These are phyloP conservation scores for Arachnopeziza araneosa DNA, from an alignment of 2,329 filamentous ascomycete species.

Conservation along the genomic window DNA sequence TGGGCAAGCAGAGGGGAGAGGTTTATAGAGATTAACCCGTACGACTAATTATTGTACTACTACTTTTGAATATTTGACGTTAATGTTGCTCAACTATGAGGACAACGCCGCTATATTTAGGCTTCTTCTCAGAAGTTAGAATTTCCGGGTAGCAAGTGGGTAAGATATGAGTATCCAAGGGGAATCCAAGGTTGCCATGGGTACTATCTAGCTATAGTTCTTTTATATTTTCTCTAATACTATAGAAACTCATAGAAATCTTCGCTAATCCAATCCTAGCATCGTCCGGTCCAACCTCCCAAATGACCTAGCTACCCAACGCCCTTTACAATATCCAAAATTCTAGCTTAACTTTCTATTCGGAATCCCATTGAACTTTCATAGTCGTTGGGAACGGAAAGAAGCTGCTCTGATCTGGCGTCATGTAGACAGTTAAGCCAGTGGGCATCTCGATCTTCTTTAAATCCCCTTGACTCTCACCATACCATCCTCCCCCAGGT, in stretches of 20 bases:
- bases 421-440: slow-evolving; percentile 48
- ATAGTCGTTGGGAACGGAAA: slow-evolving; percentile 42
- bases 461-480: slow-evolving; percentile 31
- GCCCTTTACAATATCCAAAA: background rate
- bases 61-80: too few relatives aligned
- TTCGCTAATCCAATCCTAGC: background rate
- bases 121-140: too few relatives aligned
- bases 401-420: slow-evolving; percentile 57
- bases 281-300: background rate
- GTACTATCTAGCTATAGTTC: too few relatives aligned
- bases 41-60: too few relatives aligned
- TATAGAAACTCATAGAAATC: background rate
- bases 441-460: slow-evolving; percentile 18
- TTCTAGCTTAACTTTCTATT: background rate
- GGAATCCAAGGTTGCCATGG: background rate
- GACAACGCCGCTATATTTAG: too few relatives aligned
- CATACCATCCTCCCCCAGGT: slow-evolving; percentile 8
- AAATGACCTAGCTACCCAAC: background rate
- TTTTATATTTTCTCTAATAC: background rate
- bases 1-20: background rate
- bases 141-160: too few relatives aligned
- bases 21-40: too few relatives aligned
- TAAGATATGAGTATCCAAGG: background rate
- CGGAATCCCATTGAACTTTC: slow-evolving; percentile 27
- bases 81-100: too few relatives aligned